These are phyloP conservation scores for Podospora didyma DNA, from an alignment of 495 filamentous ascomycete genomes.

Conservation along the genomic window DNA sequence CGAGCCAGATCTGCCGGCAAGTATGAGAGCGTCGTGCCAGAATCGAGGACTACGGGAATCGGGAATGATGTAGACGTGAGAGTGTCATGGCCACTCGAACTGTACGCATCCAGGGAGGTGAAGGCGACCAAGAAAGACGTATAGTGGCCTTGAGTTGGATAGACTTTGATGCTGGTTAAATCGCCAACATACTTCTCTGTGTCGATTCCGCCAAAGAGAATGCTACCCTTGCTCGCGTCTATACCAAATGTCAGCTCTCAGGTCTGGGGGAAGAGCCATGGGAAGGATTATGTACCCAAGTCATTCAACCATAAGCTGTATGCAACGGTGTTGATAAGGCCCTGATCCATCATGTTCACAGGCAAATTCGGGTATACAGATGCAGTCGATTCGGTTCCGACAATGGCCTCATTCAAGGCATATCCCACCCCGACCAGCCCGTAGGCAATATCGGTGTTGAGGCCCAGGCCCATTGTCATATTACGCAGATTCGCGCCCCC, in stretches of 20 bases:
- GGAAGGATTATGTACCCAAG: slow-evolving; percentile 40
- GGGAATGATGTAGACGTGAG: slow-evolving; percentile 51
- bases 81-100: slow-evolving; percentile 43
- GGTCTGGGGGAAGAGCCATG: neutral
- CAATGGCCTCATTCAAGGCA: slow-evolving; percentile 69
- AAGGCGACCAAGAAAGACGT: slow-evolving; percentile 72
- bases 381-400: slow-evolving; percentile 33
- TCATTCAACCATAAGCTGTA: slow-evolving; percentile 92
- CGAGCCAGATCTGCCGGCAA: slow-evolving; percentile 66
- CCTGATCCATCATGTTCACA: slow-evolving; percentile 65
- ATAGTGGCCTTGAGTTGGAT: slow-evolving; percentile 41
- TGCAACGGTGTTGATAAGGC: slow-evolving; percentile 72
- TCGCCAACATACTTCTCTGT: slow-evolving; percentile 75
- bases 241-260: neutral
- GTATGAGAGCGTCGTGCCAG: slow-evolving; percentile 82
- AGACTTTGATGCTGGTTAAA: slow-evolving; percentile 63
- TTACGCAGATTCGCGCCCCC: slow-evolving; percentile 59
- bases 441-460: slow-evolving; percentile 61
- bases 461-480: slow-evolving; percentile 83
- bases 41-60: slow-evolving; percentile 75
- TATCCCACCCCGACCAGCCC: slow-evolving; percentile 92
- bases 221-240: slow-evolving; percentile 41
- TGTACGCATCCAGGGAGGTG: slow-evolving; percentile 50
- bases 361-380: slow-evolving; percentile 75
- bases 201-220: slow-evolving; percentile 88